phyloP scores from a whole-genome alignment of 805 yeast species.

The Grigorovia transvaalensis region DNA sequence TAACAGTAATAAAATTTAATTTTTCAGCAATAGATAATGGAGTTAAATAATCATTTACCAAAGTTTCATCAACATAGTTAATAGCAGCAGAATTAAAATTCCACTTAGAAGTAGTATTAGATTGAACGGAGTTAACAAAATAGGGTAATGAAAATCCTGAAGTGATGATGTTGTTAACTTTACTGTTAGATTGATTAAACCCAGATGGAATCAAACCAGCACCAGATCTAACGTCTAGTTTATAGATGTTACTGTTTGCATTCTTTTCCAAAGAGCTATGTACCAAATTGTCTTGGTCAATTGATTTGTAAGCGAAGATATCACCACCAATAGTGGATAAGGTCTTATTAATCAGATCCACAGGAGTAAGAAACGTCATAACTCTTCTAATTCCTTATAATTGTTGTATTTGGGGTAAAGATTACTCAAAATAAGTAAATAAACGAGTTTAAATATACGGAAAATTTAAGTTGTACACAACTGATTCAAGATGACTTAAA shows the following conservation, averaged over 20 bases:
- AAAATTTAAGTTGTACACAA: neutral
- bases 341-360: constrained; percentile 41
- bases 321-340: constrained; percentile 41
- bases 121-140: constrained; percentile 51
- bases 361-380: constrained; percentile 50
- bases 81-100: constrained; percentile 68
- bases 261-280: constrained; percentile 28
- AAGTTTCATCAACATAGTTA: constrained; percentile 51
- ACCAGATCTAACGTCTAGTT: constrained; percentile 69
- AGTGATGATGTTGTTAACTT: constrained; percentile 36
- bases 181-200: constrained; percentile 28
- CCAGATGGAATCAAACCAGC: constrained; percentile 76
- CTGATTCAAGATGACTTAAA: neutral
- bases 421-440: too few relatives aligned
- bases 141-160: constrained; percentile 59
- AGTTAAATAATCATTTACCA: constrained; percentile 54
- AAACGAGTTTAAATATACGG: neutral
- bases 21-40: constrained; percentile 53
- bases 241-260: constrained; percentile 15
- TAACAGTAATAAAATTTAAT: constrained; percentile 56
- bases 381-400: neutral
- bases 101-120: constrained; percentile 40
- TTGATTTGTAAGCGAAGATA: constrained; percentile 61
- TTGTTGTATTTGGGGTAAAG: too few relatives aligned
- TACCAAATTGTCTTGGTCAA: constrained; percentile 49